These are phyloP conservation scores for Dactylellina drechsleri DNA, from an alignment of 2,329 filamentous ascomycete species.

Conservation along the genomic window DNA sequence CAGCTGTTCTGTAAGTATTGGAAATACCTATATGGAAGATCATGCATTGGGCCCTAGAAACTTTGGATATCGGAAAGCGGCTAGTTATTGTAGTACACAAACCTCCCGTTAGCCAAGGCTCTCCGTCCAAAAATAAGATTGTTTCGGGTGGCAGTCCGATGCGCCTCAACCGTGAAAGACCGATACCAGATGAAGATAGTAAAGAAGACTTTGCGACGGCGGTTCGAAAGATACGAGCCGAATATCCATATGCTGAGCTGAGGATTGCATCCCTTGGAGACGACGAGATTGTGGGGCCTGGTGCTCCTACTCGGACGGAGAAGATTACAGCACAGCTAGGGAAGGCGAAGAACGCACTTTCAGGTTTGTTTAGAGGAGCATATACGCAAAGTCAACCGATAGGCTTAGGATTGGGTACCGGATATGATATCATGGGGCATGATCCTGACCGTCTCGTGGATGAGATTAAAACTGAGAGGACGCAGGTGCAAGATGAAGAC, in stretches of 20 bases:
- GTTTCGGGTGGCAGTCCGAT: conserved; percentile 2
- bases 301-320: neutral
- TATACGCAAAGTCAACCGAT: conserved; percentile 4
- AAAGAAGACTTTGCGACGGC: conserved; percentile 7
- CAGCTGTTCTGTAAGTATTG: conserved; percentile 32
- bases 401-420: neutral
- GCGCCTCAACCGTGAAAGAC: conserved; percentile 30
- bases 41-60: neutral
- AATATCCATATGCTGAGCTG: conserved; percentile 40
- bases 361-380: conserved; percentile 1
- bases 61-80: neutral
- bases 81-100: no score
- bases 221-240: conserved; percentile 4
- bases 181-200: neutral
- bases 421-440: conserved; percentile 6
- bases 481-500: neutral
- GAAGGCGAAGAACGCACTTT: conserved; percentile 13
- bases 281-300: conserved; percentile 35
- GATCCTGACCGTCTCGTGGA: neutral
- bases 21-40: neutral
- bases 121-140: no score
- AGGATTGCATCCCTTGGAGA: conserved; percentile 24
- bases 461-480: neutral
- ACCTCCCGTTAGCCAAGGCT: no score
- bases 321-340: conserved; percentile 6